Base-by-base conservation (phyloP, 768 basidiomycete species). In the Piloderma croceum region DNA sequence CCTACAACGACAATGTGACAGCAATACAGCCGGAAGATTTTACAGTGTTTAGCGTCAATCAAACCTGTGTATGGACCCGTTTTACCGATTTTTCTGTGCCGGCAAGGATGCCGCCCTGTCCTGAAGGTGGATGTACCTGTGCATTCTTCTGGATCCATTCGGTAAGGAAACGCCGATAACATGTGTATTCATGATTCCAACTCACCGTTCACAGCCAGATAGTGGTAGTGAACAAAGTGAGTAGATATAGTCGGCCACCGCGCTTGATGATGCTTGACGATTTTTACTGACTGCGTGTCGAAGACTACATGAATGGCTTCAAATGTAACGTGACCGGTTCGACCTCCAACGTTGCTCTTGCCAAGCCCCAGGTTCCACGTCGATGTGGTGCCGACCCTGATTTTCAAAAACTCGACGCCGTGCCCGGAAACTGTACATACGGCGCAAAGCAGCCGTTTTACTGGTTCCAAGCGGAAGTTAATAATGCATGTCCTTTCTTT, bases 241-340 rank as follows among this genome's bases (percentile, higher is more conserved):
- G 76, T 53, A 0, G 15, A 25, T 23, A n/a, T n/a, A n/a, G n/a
- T n/a, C n/a, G n/a, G n/a, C n/a, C n/a, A n/a, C n/a, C n/a, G n/a
- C n/a, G 29, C 17, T 31, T 24, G 5, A 9, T 19, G n/a, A 37
- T 7, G 7, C 3, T 29, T 24, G 19, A 34, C 18, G 1, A 34
- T 20, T 7, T 2, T 17, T 7, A n/a, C 38, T 39, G 50, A 6
- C 42, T 38, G 2, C 34, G 39, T 31, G 11, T 31, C 33, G 5
- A 44, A 79, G 77, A 77, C 52, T 85, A 83, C 58, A 84, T 84
- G 82, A 85, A 77, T 39, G 81, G 77, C 4, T 85, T 84, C 69
- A 71, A 72, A 44, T 86, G 84, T 60, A 72, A 74, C 41, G 54
- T 84, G 36, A 77, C 75, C 0, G 62, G 64, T 23, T 65, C 76